Conservation (phyloP, 192 early-diverging fungal species). For the Radiomyces spectabilis region DNA sequence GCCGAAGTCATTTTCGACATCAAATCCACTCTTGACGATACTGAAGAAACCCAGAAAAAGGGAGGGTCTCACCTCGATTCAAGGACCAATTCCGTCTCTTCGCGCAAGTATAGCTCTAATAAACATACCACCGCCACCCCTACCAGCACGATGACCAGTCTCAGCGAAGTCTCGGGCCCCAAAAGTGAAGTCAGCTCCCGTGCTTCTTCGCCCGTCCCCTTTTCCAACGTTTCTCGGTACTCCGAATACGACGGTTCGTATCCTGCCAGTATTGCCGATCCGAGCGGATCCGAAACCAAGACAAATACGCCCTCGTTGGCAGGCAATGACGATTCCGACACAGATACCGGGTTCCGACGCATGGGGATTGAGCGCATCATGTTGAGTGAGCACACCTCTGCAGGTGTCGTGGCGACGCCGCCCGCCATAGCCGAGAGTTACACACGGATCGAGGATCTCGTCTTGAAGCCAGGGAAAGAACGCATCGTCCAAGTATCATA, state of each 20-base stretch:
- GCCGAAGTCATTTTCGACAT: conserved; percentile 54
- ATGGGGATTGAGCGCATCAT: background rate
- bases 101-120: background rate
- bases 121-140: conserved; percentile 12
- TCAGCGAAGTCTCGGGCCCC: conserved; percentile 43
- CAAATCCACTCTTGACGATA: conserved; percentile 11
- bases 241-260: no score
- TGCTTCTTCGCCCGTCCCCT: conserved; percentile 44
- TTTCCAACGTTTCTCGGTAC: no score
- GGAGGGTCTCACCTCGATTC: no score
- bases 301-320: no score
- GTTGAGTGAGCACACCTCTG: no score
- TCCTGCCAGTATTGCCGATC: no score
- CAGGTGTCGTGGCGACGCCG: no score
- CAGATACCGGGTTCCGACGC: conserved; percentile 1
- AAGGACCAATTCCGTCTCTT: no score
- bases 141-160: conserved; percentile 24
- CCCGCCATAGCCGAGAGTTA: conserved; percentile 21
- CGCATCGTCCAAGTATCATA: conserved; percentile 77
- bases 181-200: conserved; percentile 39
- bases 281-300: no score
- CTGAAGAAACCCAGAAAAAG: background rate
- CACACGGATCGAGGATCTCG: conserved; percentile 81
- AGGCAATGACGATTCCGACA: conserved; percentile 13
- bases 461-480: conserved; percentile 77